These are phyloP conservation scores for Komagataella ulmi DNA, from an alignment of 805 yeast species.

Conservation along the genomic window DNA sequence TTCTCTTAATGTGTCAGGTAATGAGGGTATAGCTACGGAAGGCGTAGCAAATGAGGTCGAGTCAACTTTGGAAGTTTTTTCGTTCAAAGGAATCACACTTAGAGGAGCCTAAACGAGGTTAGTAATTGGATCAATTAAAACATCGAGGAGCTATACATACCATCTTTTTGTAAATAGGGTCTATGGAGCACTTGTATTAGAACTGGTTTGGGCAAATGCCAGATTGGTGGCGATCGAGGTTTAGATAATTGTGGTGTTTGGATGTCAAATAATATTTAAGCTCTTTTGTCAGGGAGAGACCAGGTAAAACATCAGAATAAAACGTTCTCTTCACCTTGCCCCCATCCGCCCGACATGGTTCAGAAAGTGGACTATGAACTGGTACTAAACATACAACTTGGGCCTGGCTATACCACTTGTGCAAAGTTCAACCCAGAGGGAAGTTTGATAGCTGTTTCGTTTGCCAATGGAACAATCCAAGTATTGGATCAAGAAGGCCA, in stretches of 20 bases:
- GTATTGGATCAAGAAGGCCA: constrained; percentile 32
- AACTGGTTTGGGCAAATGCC: not conserved
- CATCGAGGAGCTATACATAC: not conserved
- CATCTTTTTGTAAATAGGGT: not conserved
- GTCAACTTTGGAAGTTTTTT: constrained; percentile 31
- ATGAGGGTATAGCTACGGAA: constrained; percentile 55
- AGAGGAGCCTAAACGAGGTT: constrained; percentile 7
- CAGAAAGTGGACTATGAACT: not conserved
- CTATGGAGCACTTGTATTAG: too few species aligned
- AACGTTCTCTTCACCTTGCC: not conserved
- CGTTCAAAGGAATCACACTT: constrained; percentile 41
- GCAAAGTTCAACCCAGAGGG: not conserved
- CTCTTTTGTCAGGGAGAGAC: too few species aligned
- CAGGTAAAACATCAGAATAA: not conserved
- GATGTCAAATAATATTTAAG: not conserved
- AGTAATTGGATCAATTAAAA: not conserved
- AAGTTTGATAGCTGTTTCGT: not conserved
- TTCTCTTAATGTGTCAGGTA: constrained; percentile 56
- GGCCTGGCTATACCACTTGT: not conserved
- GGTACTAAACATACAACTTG: not conserved
- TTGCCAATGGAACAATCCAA: constrained; percentile 23
- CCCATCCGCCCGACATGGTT: not conserved
- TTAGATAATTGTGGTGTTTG: not conserved
- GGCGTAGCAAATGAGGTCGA: constrained; percentile 37
- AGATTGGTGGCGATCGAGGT: not conserved